Evolutionary conservation across 2,329 filamentous ascomycete genomes (phyloP).

Genomic region (Hypoxylon sp.): DNA sequence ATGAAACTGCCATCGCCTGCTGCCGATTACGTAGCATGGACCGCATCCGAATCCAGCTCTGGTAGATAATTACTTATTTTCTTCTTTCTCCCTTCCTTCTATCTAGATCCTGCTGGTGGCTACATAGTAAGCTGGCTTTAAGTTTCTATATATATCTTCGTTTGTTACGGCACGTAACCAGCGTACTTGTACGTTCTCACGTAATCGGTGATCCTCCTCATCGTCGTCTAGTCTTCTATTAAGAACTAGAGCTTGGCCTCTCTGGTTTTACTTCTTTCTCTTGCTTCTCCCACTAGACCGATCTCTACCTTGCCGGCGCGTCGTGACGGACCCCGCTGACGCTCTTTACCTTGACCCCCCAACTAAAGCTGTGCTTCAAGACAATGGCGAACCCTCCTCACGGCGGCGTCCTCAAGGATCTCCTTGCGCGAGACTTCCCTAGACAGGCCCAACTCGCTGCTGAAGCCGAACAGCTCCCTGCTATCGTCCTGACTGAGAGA

Average conservation of each 20-base stretch:
- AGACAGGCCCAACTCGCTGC: slow-evolving; percentile 82
- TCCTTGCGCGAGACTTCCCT: slow-evolving; percentile 91
- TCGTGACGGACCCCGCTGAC: slow-evolving; percentile 25
- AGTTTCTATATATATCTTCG: slow-evolving; percentile 29
- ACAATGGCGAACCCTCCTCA: slow-evolving; percentile 81
- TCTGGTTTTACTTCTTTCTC: slow-evolving; percentile 11
- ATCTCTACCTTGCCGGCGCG: slow-evolving; percentile 14
- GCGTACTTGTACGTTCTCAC: slow-evolving; percentile 21
- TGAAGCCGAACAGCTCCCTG: slow-evolving; percentile 89
- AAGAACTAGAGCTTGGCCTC: slow-evolving; percentile 19
- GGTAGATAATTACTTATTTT: slow-evolving; percentile 7
- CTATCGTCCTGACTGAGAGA: slow-evolving; percentile 88
- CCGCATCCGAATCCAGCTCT: slow-evolving; percentile 21
- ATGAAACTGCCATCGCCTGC: slow-evolving; percentile 21
- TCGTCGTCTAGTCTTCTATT: slow-evolving; percentile 18
- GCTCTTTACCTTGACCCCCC: slow-evolving; percentile 11
- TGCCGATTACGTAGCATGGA: slow-evolving; percentile 35
- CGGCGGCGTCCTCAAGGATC: slow-evolving; percentile 97
- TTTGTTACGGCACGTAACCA: slow-evolving; percentile 19
- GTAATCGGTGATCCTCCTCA: slow-evolving; percentile 16
- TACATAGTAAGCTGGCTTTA: slow-evolving; percentile 15
- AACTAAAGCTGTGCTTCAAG: slow-evolving; percentile 25
- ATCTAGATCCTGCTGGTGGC: slow-evolving; percentile 15
- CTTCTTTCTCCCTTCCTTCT: slow-evolving; percentile 12
- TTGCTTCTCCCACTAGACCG: neutral